Base-by-base conservation (phyloP, 257 asterid species). In the Striga asiatica region DNA sequence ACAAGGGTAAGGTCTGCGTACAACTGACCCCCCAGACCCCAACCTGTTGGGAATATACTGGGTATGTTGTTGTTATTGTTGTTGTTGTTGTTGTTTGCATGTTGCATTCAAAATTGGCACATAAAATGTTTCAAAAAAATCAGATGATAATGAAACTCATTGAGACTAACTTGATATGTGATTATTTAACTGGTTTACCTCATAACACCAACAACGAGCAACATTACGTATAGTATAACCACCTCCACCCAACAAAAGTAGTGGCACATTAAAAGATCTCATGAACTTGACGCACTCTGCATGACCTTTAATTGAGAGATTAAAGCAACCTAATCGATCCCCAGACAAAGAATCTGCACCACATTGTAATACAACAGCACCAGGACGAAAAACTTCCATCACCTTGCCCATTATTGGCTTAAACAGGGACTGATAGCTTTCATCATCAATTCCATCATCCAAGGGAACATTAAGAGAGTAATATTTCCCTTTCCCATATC, bases 141-240 rank as follows among this genome's bases (percentile, higher is more conserved):
- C 38, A 29, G 17, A 48, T 57, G 17, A 50, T 19, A 56, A n/a
- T 25, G 29, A 23, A 56, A 48, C 59, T 35, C 35, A 9, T 23
- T n/a, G n/a, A n/a, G 21, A 18, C 29, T 31, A n/a, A 41, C 25
- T 55, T 19, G 64, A 63, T 49, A 62, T 25, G 31, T 54, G 43
- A 48, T 8, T 43, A 46, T 23, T 52, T 27, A n/a, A 24, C 22
- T 17, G 46, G 54, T 55, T 61, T 55, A 78, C 85, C 82, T 78
- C 85, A 48, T 78, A 78, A 75, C 85, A 78, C 85, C 85, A 78
- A 66, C 85, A 78, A 23, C 85, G 85, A 65, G 85, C 85, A 61
- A 78, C 85, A 66, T 78, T 78, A 29, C 85, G 85, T 52, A 78
- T 78, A 20, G 85, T 78, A 71, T 78, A 78, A 50, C 85, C 85